Conservation (phyloP, 2,329 filamentous ascomycete species). For the Calcarisporium arbuscula region DNA sequence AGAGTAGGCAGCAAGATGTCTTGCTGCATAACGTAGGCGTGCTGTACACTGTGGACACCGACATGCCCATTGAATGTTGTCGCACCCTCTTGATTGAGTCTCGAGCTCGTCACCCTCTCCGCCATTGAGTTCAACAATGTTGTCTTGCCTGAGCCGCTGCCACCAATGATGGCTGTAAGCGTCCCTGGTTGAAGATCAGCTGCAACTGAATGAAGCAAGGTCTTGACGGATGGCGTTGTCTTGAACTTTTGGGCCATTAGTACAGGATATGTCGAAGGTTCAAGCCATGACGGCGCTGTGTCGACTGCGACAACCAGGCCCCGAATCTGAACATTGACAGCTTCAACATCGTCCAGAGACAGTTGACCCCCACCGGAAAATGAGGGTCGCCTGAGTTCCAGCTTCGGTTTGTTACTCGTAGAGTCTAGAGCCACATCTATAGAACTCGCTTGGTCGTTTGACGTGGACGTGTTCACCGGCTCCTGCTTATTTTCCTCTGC, state of each 20-base stretch:
- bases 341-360: slow-evolving; percentile 46
- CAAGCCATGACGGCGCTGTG: slow-evolving; percentile 47
- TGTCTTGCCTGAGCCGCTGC: slow-evolving; percentile 68
- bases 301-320: slow-evolving; percentile 51
- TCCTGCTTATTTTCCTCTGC: no score
- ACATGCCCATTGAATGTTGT: slow-evolving; percentile 55
- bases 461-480: no score
- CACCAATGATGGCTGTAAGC: slow-evolving; percentile 69
- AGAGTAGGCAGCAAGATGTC: slow-evolving; percentile 67
- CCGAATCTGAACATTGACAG: slow-evolving; percentile 48
- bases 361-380: slow-evolving; percentile 29
- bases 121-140: slow-evolving; percentile 66
- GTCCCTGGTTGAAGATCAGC: slow-evolving; percentile 60
- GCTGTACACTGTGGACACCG: slow-evolving; percentile 48
- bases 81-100: slow-evolving; percentile 45
- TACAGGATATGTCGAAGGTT: slow-evolving; percentile 39
- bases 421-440: no score
- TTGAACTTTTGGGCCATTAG: slow-evolving; percentile 31
- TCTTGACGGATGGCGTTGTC: slow-evolving; percentile 34
- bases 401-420: no score
- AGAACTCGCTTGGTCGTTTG: no score
- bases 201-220: slow-evolving; percentile 56
- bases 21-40: slow-evolving; percentile 71
- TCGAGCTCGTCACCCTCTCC: slow-evolving; percentile 55
- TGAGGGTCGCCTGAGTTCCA: no score